Conservation (phyloP, 768 basidiomycete genomes). For the Boletus vermiculosoides region DNA sequence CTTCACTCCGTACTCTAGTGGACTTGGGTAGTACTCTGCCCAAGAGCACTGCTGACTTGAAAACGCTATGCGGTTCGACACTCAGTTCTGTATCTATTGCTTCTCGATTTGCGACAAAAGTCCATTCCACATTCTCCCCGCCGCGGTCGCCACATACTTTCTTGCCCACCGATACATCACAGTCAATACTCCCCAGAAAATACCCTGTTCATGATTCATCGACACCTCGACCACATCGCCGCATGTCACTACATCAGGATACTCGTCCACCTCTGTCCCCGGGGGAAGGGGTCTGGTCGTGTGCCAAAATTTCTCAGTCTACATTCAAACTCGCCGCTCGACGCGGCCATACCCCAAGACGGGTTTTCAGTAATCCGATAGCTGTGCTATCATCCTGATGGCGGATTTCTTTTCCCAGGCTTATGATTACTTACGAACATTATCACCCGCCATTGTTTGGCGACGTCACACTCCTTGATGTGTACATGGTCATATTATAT, state of each 20-base stretch:
- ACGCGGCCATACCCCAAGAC: constrained; percentile 18
- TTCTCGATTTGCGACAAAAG: constrained; percentile 17
- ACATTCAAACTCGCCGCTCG: constrained; percentile 27
- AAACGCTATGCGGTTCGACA: constrained; percentile 20
- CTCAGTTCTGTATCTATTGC: constrained; percentile 22
- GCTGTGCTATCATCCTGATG: constrained; percentile 11
- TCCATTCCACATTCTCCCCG: constrained; percentile 3
- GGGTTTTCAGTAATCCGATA: constrained; percentile 24
- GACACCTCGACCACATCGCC: constrained; percentile 12
- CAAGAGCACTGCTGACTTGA: constrained; percentile 11
- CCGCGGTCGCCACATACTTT: constrained; percentile 6
- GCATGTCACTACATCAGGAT: constrained; percentile 9
- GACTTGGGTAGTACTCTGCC: constrained; percentile 6
- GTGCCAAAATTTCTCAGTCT: constrained; percentile 33
- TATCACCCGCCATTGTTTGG: neutral
- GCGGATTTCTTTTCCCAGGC: neutral
- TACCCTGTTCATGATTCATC: constrained; percentile 3
- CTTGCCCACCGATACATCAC: constrained; percentile 8
- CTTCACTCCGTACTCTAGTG: constrained; percentile 28
- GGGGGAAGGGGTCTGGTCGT: constrained; percentile 27
- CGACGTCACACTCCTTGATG: constrained; percentile 15
- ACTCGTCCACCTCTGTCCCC: constrained; percentile 2
- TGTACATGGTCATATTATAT: constrained; percentile 1
- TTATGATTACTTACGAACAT: constrained; percentile 13
- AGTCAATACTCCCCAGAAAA: constrained; percentile 5